Conservation (phyloP, 73 alveolate genomes). For the Uronychia binucleata region DNA sequence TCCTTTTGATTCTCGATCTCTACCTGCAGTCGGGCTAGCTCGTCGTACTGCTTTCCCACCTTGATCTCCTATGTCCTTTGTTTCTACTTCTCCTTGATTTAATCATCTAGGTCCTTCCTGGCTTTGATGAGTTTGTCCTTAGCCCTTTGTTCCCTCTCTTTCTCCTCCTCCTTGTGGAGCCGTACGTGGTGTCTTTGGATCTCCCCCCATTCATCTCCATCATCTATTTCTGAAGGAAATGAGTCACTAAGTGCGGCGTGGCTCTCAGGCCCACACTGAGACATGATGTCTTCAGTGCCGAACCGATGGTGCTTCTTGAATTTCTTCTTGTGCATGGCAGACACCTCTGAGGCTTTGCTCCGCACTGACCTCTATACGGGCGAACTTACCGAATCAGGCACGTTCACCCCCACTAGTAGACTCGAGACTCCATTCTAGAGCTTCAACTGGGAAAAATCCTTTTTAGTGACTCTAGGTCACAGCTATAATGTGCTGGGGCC, state of each 20-base stretch:
- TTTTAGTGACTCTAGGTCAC: neutral
- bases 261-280: neutral
- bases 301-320: conserved; percentile 1
- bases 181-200: neutral
- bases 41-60: neutral
- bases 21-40: neutral
- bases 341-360: neutral
- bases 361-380: neutral
- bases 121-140: neutral
- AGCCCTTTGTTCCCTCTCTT: neutral
- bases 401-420: neutral
- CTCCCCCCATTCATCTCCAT: neutral
- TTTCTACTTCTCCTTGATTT: neutral
- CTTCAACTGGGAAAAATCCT: neutral
- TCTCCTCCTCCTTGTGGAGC: neutral
- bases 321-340: neutral
- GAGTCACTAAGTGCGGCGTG: neutral
- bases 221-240: neutral
- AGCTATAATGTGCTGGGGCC: neutral
- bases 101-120: neutral
- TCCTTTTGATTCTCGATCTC: neutral
- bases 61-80: neutral
- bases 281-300: neutral
- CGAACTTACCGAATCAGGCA: neutral
- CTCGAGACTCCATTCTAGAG: neutral